A percentile compares a stretch with the other conserved stretches of the same genome.
Evolutionary conservation across 164 flowering plant species (phyloP).

Genomic region (Berberis thunbergii): DNA sequence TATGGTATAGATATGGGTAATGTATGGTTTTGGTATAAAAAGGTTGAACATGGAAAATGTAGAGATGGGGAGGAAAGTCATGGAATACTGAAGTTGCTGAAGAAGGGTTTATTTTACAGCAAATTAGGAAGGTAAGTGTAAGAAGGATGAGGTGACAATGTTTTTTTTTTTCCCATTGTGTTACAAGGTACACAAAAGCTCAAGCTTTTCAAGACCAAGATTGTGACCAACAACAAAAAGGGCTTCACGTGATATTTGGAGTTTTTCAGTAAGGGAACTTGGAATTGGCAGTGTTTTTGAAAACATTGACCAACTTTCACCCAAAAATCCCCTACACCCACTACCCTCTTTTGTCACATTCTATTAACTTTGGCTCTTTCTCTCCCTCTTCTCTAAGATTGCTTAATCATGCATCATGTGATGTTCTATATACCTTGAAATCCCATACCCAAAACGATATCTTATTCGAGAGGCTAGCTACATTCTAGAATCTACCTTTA

Average conservation of each 20-base stretch:
- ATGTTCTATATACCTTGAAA: slow-evolving; percentile 11
- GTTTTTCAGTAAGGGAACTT: slow-evolving; percentile 15
- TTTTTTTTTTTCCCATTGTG: slow-evolving; percentile 10
- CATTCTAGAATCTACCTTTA: too few relatives aligned
- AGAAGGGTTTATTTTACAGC: slow-evolving; percentile 23
- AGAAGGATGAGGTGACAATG: slow-evolving; percentile 8
- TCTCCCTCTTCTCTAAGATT: not conserved
- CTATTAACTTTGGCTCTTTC: not conserved
- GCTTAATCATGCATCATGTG: not conserved
- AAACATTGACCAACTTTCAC: slow-evolving; percentile 13
- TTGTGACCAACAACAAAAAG: slow-evolving; percentile 20
- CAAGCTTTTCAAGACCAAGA: slow-evolving; percentile 20
- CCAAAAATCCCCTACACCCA: not conserved
- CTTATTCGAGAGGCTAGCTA: too few relatives aligned
- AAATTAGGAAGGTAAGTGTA: slow-evolving; percentile 6
- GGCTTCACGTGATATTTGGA: slow-evolving; percentile 42
- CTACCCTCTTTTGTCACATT: not conserved
- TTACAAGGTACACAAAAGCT: slow-evolving; percentile 13
- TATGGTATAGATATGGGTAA: not conserved
- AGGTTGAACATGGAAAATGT: not conserved
- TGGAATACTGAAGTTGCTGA: slow-evolving; percentile 10
- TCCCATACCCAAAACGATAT: not conserved
- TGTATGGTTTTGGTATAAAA: not conserved
- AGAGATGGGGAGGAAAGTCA: not conserved
- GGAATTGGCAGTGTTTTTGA: slow-evolving; percentile 19